A percentile compares a stretch with the other conserved stretches of the same genome.
Conservation (phyloP, 2,329 filamentous ascomycete genomes). For the Pseudomassariella vexata region DNA sequence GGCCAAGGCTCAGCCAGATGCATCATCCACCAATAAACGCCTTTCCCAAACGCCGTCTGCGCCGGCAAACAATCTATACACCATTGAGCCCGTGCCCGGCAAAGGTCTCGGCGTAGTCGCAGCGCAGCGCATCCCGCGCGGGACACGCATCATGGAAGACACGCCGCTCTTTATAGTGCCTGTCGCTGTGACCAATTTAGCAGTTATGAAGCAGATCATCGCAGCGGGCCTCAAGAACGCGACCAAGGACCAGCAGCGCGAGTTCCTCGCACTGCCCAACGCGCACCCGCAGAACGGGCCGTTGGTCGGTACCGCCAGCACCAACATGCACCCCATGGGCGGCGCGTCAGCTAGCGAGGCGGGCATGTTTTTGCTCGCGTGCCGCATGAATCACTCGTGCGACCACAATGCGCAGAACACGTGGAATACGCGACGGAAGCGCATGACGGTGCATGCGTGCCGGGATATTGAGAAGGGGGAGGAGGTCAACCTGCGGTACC, state of each 20-base stretch:
- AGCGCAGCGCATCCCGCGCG: slow-evolving; percentile 12
- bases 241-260: slow-evolving; percentile 4
- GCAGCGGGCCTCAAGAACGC: slow-evolving; percentile 9
- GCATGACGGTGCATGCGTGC: slow-evolving; percentile 16
- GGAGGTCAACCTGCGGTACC: slow-evolving; percentile 15
- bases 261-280: slow-evolving; percentile 3
- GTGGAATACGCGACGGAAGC: slow-evolving; percentile 10
- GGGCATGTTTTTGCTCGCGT: slow-evolving; percentile 13
- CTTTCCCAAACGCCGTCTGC: too few species aligned
- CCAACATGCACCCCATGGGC: slow-evolving; percentile 15
- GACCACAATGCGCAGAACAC: slow-evolving; percentile 20
- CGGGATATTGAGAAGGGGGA: slow-evolving; percentile 14
- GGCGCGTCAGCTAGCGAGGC: slow-evolving; percentile 8
- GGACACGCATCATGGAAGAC: slow-evolving; percentile 20
- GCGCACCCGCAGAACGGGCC: slow-evolving; percentile 11
- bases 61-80: too few species aligned
- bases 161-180: slow-evolving; percentile 13
- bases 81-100: slow-evolving; percentile 3
- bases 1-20: too few species aligned
- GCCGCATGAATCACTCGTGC: slow-evolving; percentile 19
- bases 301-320: slow-evolving; percentile 15
- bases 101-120: slow-evolving; percentile 20
- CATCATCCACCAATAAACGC: too few species aligned
- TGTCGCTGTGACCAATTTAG: slow-evolving; percentile 11
- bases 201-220: slow-evolving; percentile 11